Conservation (phyloP, 2,329 filamentous ascomycete species). For the Plectosphaerella plurivora region DNA sequence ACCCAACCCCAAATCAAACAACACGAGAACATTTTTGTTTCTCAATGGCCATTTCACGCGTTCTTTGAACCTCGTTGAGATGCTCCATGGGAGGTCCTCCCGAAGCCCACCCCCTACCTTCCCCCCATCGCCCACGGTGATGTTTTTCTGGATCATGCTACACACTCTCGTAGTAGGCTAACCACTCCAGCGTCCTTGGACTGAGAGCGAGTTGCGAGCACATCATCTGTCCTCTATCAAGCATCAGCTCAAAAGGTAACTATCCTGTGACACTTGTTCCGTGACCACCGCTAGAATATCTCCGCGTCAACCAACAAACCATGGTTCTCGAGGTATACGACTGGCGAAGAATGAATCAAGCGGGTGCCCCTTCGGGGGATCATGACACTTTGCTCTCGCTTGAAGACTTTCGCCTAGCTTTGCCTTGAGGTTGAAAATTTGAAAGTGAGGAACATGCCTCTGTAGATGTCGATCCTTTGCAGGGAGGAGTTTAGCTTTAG, state of each 20-base stretch:
- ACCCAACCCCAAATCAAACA: constrained; percentile 23
- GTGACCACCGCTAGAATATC: constrained; percentile 70
- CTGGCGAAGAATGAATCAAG: constrained; percentile 74
- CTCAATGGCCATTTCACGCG: constrained; percentile 71
- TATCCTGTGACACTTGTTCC: constrained; percentile 12
- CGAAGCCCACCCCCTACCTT: constrained; percentile 41
- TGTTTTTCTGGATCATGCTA: constrained; percentile 6
- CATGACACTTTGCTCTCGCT: constrained; percentile 59
- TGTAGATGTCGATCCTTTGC: too few relatives aligned
- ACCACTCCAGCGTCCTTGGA: background rate
- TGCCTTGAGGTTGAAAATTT: constrained; percentile 70
- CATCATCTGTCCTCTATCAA: too few relatives aligned
- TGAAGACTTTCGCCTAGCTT: constrained; percentile 72
- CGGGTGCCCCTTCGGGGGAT: constrained; percentile 36
- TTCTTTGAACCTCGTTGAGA: constrained; percentile 49
- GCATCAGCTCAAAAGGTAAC: too few relatives aligned
- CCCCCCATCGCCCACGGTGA: background rate
- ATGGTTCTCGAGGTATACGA: constrained; percentile 92
- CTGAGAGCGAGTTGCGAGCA: background rate
- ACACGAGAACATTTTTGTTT: constrained; percentile 43
- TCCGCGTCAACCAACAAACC: constrained; percentile 68
- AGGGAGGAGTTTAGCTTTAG: too few relatives aligned
- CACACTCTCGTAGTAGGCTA: constrained; percentile 5
- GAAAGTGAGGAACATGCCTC: constrained; percentile 70
- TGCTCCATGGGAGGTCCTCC: constrained; percentile 74